A percentile compares a stretch with the other conserved stretches of the same genome.
These are phyloP conservation scores for Globisporangium spinosum DNA, from an alignment of 352 stramenopile species.

Conservation along the genomic window DNA sequence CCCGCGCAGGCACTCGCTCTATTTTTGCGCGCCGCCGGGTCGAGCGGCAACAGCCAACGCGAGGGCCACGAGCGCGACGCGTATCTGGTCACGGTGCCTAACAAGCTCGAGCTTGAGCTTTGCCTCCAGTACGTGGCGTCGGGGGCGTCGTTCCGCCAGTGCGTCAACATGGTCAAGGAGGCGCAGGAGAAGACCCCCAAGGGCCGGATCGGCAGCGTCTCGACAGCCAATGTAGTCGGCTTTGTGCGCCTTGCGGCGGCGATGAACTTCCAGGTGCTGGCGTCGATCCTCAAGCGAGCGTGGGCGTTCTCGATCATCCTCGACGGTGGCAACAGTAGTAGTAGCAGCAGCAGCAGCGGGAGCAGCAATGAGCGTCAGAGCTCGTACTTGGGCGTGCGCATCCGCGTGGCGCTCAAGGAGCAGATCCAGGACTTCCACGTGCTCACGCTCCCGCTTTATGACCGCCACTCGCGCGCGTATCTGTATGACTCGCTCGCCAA, in stretches of 20 bases:
- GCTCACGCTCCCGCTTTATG: slow-evolving; percentile 12
- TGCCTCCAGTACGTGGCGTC: slow-evolving; percentile 13
- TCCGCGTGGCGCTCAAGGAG: slow-evolving; percentile 11
- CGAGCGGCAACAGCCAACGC: slow-evolving; percentile 1
- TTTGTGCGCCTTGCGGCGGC: slow-evolving; percentile 15
- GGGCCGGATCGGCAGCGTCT: neutral
- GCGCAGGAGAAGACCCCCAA: slow-evolving; percentile 7
- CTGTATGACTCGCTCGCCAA: slow-evolving; percentile 11
- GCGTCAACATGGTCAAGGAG: slow-evolving; percentile 10
- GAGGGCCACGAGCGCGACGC: neutral
- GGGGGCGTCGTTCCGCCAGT: slow-evolving; percentile 11
- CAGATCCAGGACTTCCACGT: slow-evolving; percentile 17
- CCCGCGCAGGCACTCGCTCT: slow-evolving; percentile 7
- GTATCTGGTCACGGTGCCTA: slow-evolving; percentile 9
- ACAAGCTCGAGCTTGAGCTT: slow-evolving; percentile 13
- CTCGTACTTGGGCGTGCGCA: slow-evolving; percentile 12
- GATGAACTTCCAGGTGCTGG: slow-evolving; percentile 19
- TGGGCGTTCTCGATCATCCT: slow-evolving; percentile 20
- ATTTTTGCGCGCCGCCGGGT: neutral
- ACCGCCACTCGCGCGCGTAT: slow-evolving; percentile 11
- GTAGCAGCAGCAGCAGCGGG: neutral
- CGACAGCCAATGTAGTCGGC: slow-evolving; percentile 2
- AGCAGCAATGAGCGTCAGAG: neutral
- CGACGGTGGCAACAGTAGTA: neutral
- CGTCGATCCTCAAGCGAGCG: slow-evolving; percentile 9